Evolutionary conservation across 2,329 filamentous ascomycete genomes (phyloP).

Genomic region (Phyllosticta citribraziliensis): DNA sequence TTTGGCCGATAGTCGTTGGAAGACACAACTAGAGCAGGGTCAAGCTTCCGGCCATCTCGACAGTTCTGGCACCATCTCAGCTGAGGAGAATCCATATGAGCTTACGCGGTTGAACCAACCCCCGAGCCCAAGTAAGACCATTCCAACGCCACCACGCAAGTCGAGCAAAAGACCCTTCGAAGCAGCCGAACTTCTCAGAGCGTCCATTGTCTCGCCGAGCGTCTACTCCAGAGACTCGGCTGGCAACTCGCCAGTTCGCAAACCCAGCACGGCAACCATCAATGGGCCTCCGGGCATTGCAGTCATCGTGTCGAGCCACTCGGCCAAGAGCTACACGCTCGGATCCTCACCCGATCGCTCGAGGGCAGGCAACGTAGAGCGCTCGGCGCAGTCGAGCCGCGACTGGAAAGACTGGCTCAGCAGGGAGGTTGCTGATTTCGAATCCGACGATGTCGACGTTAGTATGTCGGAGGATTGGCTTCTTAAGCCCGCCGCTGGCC

Average conservation of each 20-base stretch:
- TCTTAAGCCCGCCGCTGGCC: constrained; percentile 7
- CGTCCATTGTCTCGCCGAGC: constrained; percentile 32
- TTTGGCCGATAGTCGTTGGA: constrained; percentile 33
- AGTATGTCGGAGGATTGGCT: constrained; percentile 19
- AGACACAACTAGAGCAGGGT: constrained; percentile 28
- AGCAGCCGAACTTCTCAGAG: constrained; percentile 1
- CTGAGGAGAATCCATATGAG: constrained; percentile 23
- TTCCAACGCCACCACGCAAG: neutral
- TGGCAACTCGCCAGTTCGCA: constrained; percentile 24
- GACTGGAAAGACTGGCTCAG: constrained; percentile 41
- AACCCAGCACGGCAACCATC: constrained; percentile 23
- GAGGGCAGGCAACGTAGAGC: constrained; percentile 9
- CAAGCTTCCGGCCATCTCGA: constrained; percentile 19
- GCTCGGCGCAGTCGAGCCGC: constrained; percentile 25
- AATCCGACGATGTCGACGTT: constrained; percentile 20
- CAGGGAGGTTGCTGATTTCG: constrained; percentile 33
- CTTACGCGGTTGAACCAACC: constrained; percentile 16
- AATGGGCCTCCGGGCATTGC: constrained; percentile 22
- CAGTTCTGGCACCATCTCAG: neutral
- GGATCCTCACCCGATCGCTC: constrained; percentile 17
- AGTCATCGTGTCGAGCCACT: constrained; percentile 34
- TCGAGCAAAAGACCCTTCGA: constrained; percentile 2
- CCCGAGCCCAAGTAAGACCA: constrained; percentile 6
- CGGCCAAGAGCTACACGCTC: constrained; percentile 34
- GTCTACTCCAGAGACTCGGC: constrained; percentile 37